Conservation (phyloP, 495 filamentous ascomycete species). For the Filosporella fistucella region DNA sequence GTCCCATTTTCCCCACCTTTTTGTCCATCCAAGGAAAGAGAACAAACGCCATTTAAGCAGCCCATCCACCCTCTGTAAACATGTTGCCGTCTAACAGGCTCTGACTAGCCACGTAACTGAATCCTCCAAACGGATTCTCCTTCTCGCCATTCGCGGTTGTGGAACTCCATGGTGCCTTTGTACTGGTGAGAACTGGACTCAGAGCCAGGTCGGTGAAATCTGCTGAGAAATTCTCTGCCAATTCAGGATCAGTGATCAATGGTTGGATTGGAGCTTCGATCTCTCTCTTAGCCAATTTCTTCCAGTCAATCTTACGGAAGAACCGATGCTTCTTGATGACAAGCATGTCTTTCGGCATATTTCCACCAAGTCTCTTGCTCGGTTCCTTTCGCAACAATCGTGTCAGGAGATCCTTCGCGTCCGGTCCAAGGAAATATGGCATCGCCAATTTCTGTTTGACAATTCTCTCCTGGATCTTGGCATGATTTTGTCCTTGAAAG, state of each 20-base stretch:
- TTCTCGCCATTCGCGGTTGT: too few relatives aligned
- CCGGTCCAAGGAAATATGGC: constrained; percentile 82
- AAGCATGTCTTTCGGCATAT: constrained; percentile 81
- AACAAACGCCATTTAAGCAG: too few relatives aligned
- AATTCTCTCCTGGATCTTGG: constrained; percentile 91
- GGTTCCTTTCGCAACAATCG: constrained; percentile 89
- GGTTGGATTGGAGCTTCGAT: constrained; percentile 83
- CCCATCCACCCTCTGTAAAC: constrained; percentile 14
- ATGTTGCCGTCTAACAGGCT: constrained; percentile 69
- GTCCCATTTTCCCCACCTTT: too few relatives aligned
- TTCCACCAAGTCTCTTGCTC: constrained; percentile 76
- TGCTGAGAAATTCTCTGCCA: constrained; percentile 88
- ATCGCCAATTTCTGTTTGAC: constrained; percentile 80
- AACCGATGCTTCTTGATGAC: constrained; percentile 92
- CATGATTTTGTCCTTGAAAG: constrained; percentile 83
- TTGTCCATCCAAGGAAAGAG: too few relatives aligned
- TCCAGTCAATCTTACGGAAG: constrained; percentile 96
- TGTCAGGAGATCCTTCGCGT: constrained; percentile 89
- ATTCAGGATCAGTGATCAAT: constrained; percentile 86
- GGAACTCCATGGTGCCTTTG: constrained; percentile 23
- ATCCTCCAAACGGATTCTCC: constrained; percentile 81
- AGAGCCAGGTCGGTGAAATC: constrained; percentile 85
- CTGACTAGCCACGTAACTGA: constrained; percentile 88
- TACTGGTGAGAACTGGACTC: constrained; percentile 59
- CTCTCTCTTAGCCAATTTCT: constrained; percentile 69